Conservation (phyloP, 2,329 filamentous ascomycete genomes). For the Fusarium begoniae region DNA sequence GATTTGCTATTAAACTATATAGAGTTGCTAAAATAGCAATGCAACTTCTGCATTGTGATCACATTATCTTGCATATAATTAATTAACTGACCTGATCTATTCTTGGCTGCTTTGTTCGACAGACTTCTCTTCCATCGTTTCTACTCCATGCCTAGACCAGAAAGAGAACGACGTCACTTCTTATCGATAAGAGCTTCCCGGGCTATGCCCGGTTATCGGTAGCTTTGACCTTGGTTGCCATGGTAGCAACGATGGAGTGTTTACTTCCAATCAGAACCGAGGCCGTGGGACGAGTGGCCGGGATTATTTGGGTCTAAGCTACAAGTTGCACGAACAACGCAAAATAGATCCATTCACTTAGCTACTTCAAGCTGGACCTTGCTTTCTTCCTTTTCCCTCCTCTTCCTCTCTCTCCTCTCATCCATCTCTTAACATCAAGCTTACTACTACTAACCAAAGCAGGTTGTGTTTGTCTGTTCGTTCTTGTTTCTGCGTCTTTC, state of each 20-base stretch:
- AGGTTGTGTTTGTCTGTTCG: slow-evolving; percentile 43
- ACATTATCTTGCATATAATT: not conserved
- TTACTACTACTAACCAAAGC: slow-evolving; percentile 47
- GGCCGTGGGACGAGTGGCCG: slow-evolving; percentile 34
- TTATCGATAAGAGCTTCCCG: slow-evolving; percentile 41
- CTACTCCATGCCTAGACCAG: not conserved
- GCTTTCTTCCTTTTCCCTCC: slow-evolving; percentile 20
- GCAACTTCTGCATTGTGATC: not conserved
- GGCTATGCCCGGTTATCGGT: slow-evolving; percentile 33
- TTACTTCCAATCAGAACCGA: slow-evolving; percentile 45
- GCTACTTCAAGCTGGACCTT: slow-evolving; percentile 16
- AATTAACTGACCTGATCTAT: not conserved
- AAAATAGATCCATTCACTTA: slow-evolving; percentile 27
- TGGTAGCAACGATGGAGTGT: slow-evolving; percentile 49
- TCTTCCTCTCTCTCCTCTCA: slow-evolving; percentile 15
- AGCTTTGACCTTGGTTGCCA: slow-evolving; percentile 45
- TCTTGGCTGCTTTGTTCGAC: not conserved
- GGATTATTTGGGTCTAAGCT: slow-evolving; percentile 32
- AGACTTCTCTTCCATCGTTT: not conserved
- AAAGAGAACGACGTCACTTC: slow-evolving; percentile 32
- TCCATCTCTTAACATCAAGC: slow-evolving; percentile 9
- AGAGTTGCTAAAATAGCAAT: not conserved
- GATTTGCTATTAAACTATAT: not conserved
- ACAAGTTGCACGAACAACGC: slow-evolving; percentile 39
- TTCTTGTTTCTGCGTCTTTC: slow-evolving; percentile 16